Base-by-base conservation (phyloP, 306 rosid genomes). In the Vigna radiata region DNA sequence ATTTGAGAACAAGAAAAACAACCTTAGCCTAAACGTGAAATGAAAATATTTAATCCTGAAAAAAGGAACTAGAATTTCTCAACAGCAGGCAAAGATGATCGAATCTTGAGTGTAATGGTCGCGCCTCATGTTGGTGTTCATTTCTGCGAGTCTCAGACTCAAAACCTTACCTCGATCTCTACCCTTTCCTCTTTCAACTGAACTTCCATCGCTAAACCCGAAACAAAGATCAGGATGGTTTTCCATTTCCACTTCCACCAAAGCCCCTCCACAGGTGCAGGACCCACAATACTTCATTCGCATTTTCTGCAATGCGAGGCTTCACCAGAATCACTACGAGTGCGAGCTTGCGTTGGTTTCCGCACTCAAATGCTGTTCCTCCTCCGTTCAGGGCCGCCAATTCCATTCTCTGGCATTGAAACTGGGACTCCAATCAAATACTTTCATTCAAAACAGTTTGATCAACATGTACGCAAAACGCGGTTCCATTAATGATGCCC, bases 381-480 rank as follows among this genome's bases (percentile, higher is more conserved):
- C 92, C 56, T 79, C 71, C 6, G 48, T 73, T 60, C 89, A 69
- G 64, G 97, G 98, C 72, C 89, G 81, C 52, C 96, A 92, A 79
- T 68, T 95, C 71, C 98, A 92, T 49, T 86, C 88, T 23, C 82
- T 87, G 23, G 39, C 70, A 56, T 59, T 88, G 36, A 95, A 92
- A 84, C 86, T 89, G 7, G 97, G 98, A 25, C 83, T 90, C 52
- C 46, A 68, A 9, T 81, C 87, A 66, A 90, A 92, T 78, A 72
- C 87, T 52, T 95, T 86, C 70, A 72, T 95, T 43, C 70, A 36
- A 1, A 92, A 95, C 77, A 92, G 92, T 78, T 86, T 95, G 87
- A 88, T 92, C 25, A 95, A 66, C 67, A 82, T 90, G 97, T 92
- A 95, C 19, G 77, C 87, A 54, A 95, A 90, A 86, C 86, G 91